Evolutionary conservation across 768 basidiomycete genomes (phyloP).

Genomic region (Boletus tomentosulus): DNA sequence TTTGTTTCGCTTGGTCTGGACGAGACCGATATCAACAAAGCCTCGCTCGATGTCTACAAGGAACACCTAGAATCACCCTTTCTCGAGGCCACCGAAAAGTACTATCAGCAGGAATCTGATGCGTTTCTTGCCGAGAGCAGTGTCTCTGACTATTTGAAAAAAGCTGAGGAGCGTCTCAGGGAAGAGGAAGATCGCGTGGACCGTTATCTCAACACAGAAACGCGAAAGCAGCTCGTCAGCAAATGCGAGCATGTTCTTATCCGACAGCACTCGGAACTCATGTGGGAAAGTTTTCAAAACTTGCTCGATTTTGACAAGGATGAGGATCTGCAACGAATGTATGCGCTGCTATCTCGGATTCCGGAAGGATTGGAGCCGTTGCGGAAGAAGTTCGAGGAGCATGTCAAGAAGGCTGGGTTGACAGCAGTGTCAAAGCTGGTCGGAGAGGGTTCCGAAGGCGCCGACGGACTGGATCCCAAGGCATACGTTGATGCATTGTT

Average conservation of each 20-base stretch:
- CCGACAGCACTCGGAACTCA: slow-evolving; percentile 72
- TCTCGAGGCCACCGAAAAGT: slow-evolving; percentile 81
- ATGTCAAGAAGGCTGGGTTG: slow-evolving; percentile 88
- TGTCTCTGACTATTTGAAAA: slow-evolving; percentile 92
- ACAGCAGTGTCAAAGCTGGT: slow-evolving; percentile 72
- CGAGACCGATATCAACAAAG: slow-evolving; percentile 86
- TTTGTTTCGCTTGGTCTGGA: slow-evolving; percentile 94
- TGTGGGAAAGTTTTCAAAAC: slow-evolving; percentile 92
- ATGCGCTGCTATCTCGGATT: slow-evolving; percentile 85
- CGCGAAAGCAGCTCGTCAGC: slow-evolving; percentile 72
- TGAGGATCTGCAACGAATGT: slow-evolving; percentile 94
- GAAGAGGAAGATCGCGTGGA: slow-evolving; percentile 97
- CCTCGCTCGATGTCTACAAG: slow-evolving; percentile 90
- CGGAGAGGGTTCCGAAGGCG: slow-evolving; percentile 48
- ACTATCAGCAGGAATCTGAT: slow-evolving; percentile 90
- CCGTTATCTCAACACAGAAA: slow-evolving; percentile 85
- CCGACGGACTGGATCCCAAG: slow-evolving; percentile 80
- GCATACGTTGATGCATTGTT: slow-evolving; percentile 91
- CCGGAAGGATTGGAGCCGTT: slow-evolving; percentile 87
- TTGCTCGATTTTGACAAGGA: slow-evolving; percentile 91
- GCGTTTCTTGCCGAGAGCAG: slow-evolving; percentile 84
- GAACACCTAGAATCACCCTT: slow-evolving; percentile 89
- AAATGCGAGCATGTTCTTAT: slow-evolving; percentile 94
- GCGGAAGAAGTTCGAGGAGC: slow-evolving; percentile 89
- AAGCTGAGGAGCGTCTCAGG: slow-evolving; percentile 85